Evolutionary conservation across 805 yeast species (phyloP).

Genomic region (Ogataea philodendri): DNA sequence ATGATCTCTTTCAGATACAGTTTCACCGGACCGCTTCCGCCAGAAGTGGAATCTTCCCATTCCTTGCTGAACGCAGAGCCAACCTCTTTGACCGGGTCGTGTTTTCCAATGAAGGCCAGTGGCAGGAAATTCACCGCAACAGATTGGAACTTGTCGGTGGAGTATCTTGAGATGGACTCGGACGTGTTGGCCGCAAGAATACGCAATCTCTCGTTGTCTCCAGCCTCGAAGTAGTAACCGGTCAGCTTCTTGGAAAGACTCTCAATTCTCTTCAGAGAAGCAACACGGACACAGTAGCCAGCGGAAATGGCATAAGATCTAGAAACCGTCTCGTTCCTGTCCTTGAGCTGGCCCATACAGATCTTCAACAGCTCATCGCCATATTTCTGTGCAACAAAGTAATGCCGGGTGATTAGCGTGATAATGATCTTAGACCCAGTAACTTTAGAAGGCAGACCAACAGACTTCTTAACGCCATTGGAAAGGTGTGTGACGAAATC

Average conservation of each 20-base stretch:
- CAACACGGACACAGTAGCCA: conserved; percentile 71
- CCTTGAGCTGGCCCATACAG: conserved; percentile 58
- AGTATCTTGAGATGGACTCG: conserved; percentile 63
- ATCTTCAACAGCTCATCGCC: conserved; percentile 63
- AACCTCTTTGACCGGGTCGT: conserved; percentile 53
- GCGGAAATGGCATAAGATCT: conserved; percentile 75
- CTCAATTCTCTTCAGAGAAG: conserved; percentile 49
- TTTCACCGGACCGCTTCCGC: conserved; percentile 67
- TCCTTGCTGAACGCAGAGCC: conserved; percentile 51
- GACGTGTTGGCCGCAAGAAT: conserved; percentile 58
- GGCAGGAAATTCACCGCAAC: conserved; percentile 71
- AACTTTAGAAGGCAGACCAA: conserved; percentile 89
- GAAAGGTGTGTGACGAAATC: conserved; percentile 50
- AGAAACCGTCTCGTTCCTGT: conserved; percentile 69
- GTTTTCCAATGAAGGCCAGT: conserved; percentile 71
- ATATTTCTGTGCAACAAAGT: conserved; percentile 42
- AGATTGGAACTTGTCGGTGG: conserved; percentile 63
- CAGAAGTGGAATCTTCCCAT: conserved; percentile 79
- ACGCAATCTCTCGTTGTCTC: conserved; percentile 40
- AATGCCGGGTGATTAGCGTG: conserved; percentile 56
- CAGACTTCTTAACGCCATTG: conserved; percentile 59
- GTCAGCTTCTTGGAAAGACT: conserved; percentile 52
- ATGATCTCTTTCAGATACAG: conserved; percentile 71
- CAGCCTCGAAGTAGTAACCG: conserved; percentile 57
- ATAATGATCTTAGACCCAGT: conserved; percentile 77